These are phyloP conservation scores for Butyriboletus appendiculatus DNA, from an alignment of 1,284 basidiomycete genomes.

Conservation along the genomic window DNA sequence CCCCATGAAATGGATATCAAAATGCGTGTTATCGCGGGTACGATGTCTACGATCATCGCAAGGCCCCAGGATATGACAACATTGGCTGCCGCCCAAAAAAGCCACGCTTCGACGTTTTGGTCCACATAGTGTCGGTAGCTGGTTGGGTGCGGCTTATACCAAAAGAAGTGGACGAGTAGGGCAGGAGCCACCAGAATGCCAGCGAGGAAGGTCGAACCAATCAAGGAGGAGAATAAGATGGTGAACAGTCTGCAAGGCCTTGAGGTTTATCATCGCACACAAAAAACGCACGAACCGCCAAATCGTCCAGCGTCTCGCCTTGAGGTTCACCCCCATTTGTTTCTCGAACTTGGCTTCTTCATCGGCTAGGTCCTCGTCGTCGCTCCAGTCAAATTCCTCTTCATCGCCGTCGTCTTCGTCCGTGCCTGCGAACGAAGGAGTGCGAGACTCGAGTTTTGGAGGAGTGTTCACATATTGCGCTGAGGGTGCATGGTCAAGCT, in stretches of 20 bases:
- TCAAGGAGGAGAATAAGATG: constrained; percentile 66
- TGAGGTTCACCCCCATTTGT: constrained; percentile 52
- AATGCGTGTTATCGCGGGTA: constrained; percentile 55
- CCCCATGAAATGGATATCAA: constrained; percentile 66
- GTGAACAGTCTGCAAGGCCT: constrained; percentile 50
- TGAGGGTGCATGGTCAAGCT: constrained; percentile 31
- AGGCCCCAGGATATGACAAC: constrained; percentile 75
- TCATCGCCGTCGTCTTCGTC: constrained; percentile 60
- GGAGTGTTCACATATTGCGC: constrained; percentile 25
- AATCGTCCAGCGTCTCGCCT: constrained; percentile 49
- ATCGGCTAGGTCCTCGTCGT: constrained; percentile 70
- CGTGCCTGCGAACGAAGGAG: constrained; percentile 51
- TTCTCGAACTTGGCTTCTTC: constrained; percentile 66
- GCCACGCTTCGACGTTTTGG: constrained; percentile 72
- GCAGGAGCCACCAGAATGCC: constrained; percentile 59
- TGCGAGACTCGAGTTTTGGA: constrained; percentile 39
- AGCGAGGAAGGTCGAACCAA: constrained; percentile 68
- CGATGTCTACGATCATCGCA: constrained; percentile 65
- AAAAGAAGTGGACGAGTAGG: constrained; percentile 64
- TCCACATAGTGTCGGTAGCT: constrained; percentile 58
- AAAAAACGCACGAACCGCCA: constrained; percentile 47
- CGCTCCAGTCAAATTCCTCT: constrained; percentile 68
- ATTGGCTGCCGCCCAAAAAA: constrained; percentile 78
- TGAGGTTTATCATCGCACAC: background rate
- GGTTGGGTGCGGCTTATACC: constrained; percentile 60